Conservation (phyloP, 345 rosid genomes). For the Sisymbrium altissimum region DNA sequence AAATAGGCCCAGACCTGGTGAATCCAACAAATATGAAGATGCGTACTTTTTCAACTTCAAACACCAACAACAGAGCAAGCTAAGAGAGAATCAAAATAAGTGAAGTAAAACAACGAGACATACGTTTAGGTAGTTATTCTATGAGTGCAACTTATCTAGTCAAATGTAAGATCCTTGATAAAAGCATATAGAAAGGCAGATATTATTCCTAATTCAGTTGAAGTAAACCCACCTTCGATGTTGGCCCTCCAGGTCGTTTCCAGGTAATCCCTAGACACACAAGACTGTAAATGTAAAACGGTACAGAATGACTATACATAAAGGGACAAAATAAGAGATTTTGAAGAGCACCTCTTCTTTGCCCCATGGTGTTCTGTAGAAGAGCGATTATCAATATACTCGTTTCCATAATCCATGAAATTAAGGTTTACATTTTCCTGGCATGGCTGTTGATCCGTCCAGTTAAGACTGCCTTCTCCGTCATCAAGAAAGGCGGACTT, state of each 20-base stretch:
- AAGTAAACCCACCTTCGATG: conserved; percentile 44
- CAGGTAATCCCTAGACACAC: conserved; percentile 42
- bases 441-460: conserved; percentile 41
- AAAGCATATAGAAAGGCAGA: neutral
- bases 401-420: conserved; percentile 32
- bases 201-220: neutral
- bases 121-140: neutral
- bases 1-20: neutral
- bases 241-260: conserved; percentile 39
- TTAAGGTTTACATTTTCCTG: conserved; percentile 33
- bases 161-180: conserved; percentile 13
- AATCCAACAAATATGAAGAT: neutral
- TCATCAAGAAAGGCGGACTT: conserved; percentile 36
- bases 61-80: conserved; percentile 15
- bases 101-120: neutral
- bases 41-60: conserved; percentile 6
- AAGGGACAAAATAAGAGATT: conserved; percentile 14
- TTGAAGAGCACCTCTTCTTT: conserved; percentile 49
- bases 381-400: conserved; percentile 37
- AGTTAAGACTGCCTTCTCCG: conserved; percentile 30
- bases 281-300: conserved; percentile 25
- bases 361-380: conserved; percentile 32
- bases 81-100: neutral
- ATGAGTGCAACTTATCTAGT: neutral
- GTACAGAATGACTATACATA: neutral